Conservation (phyloP, 768 basidiomycete species). For the Rhodotorula taiwanensis region DNA sequence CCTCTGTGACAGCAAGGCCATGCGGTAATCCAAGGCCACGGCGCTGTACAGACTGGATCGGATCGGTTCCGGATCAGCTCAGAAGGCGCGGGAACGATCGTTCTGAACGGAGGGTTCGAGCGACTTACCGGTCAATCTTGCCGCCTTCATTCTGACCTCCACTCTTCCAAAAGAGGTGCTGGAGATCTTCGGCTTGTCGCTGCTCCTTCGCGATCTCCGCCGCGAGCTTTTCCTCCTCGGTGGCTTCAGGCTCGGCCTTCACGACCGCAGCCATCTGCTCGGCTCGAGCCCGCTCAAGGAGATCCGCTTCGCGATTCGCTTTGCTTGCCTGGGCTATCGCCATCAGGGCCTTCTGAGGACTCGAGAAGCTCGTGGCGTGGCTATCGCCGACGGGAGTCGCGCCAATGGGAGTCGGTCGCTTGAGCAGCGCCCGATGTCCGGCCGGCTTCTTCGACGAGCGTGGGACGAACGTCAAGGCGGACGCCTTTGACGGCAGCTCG, state of each 20-base stretch:
- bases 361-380: no score
- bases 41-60: neutral
- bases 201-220: neutral
- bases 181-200: neutral
- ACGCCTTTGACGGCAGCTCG: no score
- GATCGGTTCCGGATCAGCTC: no score
- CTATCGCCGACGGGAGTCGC: no score
- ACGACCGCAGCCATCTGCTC: no score
- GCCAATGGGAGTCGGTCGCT: neutral
- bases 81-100: no score
- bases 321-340: neutral
- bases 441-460: no score
- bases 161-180: neutral
- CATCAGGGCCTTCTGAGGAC: neutral
- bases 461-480: no score
- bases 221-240: neutral
- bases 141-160: neutral
- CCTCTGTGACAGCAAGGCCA: neutral
- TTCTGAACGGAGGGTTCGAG: neutral
- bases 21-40: neutral
- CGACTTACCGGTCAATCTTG: neutral
- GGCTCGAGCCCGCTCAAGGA: no score
- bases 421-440: no score
- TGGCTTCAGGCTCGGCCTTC: neutral
- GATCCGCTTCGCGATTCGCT: no score